Conservation (phyloP, 495 filamentous ascomycete genomes). For the Polyplosphaeria fusca region DNA sequence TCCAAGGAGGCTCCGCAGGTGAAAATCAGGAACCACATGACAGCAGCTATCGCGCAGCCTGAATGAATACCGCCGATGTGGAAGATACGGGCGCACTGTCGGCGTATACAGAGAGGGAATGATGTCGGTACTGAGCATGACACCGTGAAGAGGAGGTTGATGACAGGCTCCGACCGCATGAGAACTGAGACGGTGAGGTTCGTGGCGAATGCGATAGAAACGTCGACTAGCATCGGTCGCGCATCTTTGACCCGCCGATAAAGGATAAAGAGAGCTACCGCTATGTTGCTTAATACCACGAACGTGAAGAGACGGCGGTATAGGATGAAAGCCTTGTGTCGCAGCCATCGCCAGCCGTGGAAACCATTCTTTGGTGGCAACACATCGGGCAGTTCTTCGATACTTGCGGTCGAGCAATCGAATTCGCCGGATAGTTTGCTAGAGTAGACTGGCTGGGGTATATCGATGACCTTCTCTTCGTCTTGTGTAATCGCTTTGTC, state of each 20-base stretch:
- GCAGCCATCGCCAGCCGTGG: slow-evolving; percentile 22
- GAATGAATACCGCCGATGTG: slow-evolving; percentile 76
- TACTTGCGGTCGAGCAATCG: slow-evolving; percentile 5
- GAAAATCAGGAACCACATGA: slow-evolving; percentile 60
- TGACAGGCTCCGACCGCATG: slow-evolving; percentile 70
- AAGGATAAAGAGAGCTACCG: slow-evolving; percentile 14
- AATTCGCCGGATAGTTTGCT: slow-evolving; percentile 13
- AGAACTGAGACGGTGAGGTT: slow-evolving; percentile 56
- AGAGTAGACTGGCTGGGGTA: background rate
- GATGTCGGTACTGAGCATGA: slow-evolving; percentile 58
- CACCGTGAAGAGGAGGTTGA: slow-evolving; percentile 66
- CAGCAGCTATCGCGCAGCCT: slow-evolving; percentile 64
- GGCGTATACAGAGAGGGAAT: slow-evolving; percentile 61
- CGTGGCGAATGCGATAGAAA: slow-evolving; percentile 49
- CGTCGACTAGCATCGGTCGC: slow-evolving; percentile 26
- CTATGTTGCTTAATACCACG: slow-evolving; percentile 16
- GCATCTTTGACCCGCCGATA: slow-evolving; percentile 13
- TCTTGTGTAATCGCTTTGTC: background rate
- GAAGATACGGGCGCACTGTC: slow-evolving; percentile 68
- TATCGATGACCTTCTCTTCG: background rate
- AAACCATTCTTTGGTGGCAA: slow-evolving; percentile 21
- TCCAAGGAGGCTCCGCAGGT: slow-evolving; percentile 18
- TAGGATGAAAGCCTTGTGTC: slow-evolving; percentile 20
- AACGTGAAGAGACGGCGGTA: slow-evolving; percentile 20
- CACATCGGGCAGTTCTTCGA: slow-evolving; percentile 1